These are phyloP conservation scores for Chenopodium formosanum DNA, from an alignment of 148 eudicot species.

Conservation along the genomic window DNA sequence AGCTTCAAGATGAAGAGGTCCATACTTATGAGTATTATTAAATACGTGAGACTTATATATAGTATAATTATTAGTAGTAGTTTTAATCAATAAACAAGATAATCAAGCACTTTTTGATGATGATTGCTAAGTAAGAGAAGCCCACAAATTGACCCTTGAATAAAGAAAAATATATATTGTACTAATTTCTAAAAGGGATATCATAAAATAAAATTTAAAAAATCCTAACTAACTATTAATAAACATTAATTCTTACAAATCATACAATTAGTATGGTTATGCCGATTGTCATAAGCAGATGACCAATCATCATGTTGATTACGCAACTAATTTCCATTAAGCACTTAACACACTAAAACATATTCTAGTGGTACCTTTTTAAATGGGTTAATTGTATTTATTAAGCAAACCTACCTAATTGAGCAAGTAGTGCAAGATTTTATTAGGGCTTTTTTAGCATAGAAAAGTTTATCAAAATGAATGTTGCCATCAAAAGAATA, in stretches of 20 bases:
- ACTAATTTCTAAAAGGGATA: conserved; percentile 4
- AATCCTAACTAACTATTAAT: neutral
- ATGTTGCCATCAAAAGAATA: conserved; percentile 41
- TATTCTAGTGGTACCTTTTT: conserved; percentile 17
- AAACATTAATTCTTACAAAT: conserved; percentile 6
- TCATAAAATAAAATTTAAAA: neutral
- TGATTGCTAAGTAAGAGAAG: conserved; percentile 3
- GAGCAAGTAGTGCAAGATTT: conserved; percentile 19
- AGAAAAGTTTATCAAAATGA: conserved; percentile 23
- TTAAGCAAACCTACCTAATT: conserved; percentile 23
- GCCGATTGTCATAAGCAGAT: conserved; percentile 13
- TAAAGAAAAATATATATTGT: neutral
- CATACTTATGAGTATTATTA: neutral
- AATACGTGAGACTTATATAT: neutral
- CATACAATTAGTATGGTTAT: neutral
- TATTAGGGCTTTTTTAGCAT: conserved; percentile 3
- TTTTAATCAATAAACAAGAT: neutral
- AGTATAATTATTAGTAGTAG: neutral
- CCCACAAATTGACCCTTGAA: neutral
- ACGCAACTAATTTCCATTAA: conserved; percentile 16
- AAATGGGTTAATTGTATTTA: neutral
- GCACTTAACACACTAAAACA: conserved; percentile 12
- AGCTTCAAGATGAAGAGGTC: neutral
- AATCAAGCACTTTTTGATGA: neutral
- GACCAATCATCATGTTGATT: conserved; percentile 22